Base-by-base conservation (phyloP, 176 grass and related monocot species). In the Musa troglodytarum region DNA sequence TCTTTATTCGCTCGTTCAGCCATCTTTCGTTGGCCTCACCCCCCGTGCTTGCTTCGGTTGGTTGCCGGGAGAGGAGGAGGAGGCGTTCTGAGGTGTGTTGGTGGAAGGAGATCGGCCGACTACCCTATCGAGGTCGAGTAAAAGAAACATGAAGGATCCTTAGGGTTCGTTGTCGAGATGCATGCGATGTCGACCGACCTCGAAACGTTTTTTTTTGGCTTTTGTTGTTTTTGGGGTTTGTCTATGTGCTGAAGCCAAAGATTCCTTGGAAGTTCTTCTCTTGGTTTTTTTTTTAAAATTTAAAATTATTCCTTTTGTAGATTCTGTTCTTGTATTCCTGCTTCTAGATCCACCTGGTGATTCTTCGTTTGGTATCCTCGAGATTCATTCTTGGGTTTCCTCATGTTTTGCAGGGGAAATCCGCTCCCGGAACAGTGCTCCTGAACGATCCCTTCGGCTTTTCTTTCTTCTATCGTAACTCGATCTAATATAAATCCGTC, bases 21-120 rank as follows among this genome's bases (percentile, higher is more conserved):
- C 28, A 29, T 29, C 28, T 29, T 29, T 29, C 28, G 28, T 29
- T 29, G 28, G 28, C 28, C 28, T 29, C 28, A 29, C 28, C 0
- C 28, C 28, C 28, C 28, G 28, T 29, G 10, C 25, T 11, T 26
- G 4, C 23, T 26, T 65, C 63, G 23, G 63, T 25, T 26, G 34
- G 43, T 21, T 50, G 68, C 43, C 50, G 68, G 68, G 43, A 70
- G 68, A 20, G 67, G 67, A 69, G 67, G 67, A 69, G 34, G 11
- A 20, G 29, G 8, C 49, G 15, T 2, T 70, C 26, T 2, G 22
- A 34, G 29, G 29, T 34, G 15, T 53, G 73, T 75, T 20, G 25
- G 73, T 59, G 17, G 73, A n/a, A 15, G 54, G 9, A 70, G 68
- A 70, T 11, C 68, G 15, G 8, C 50, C 43, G 20, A 50, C 68